Conservation (phyloP, 352 stramenopile species). For the Aphanomyces cochlioides region DNA sequence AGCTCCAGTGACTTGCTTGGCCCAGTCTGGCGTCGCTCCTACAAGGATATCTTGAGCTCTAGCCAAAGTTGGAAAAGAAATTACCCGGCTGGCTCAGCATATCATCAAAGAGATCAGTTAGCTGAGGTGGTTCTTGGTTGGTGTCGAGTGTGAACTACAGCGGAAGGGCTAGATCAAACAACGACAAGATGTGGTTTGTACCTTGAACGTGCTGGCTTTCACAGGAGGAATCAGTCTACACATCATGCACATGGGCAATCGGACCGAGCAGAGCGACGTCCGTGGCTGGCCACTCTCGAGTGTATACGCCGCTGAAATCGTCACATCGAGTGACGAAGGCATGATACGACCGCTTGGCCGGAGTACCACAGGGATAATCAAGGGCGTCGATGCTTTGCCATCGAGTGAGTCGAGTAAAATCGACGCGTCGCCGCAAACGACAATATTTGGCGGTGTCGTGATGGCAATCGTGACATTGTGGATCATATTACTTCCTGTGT, state of each 20-base stretch:
- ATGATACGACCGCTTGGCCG: conserved; percentile 46
- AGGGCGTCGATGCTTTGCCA: conserved; percentile 52
- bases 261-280: conserved; percentile 55
- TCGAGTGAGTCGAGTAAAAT: conserved; percentile 70
- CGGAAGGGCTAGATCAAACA: neutral
- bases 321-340: conserved; percentile 61
- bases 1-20: conserved; percentile 55
- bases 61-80: conserved; percentile 27
- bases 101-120: conserved; percentile 78
- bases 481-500: conserved; percentile 59
- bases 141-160: conserved; percentile 77
- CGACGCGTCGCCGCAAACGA: conserved; percentile 48
- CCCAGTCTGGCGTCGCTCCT: conserved; percentile 49
- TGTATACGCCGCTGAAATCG: conserved; percentile 68
- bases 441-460: conserved; percentile 56
- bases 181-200: neutral
- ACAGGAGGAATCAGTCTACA: conserved; percentile 67
- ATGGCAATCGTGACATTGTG: conserved; percentile 77
- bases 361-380: conserved; percentile 61
- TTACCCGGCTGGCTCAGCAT: conserved; percentile 77
- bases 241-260: conserved; percentile 70
- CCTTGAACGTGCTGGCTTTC: conserved; percentile 78
- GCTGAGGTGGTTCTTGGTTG: conserved; percentile 69
- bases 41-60: neutral
- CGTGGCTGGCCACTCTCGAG: conserved; percentile 65